phyloP scores from a whole-genome alignment of 768 basidiomycete species.

The Boletus barrowsii region DNA sequence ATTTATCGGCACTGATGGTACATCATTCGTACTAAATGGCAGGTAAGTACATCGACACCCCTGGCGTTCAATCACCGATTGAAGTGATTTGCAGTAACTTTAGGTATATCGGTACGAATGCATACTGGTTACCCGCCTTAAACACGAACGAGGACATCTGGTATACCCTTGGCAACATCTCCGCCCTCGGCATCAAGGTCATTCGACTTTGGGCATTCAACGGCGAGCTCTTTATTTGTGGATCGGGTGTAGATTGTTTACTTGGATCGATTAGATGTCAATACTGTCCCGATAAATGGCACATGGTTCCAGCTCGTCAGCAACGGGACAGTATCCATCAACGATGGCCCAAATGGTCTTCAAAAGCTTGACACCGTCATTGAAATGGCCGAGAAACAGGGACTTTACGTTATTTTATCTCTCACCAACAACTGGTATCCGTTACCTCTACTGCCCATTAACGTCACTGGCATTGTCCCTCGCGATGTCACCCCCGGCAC shows the following conservation, averaged over 20 bases:
- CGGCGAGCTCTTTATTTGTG: constrained; percentile 34
- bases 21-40: constrained; percentile 55
- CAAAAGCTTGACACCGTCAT: constrained; percentile 61
- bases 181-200: constrained; percentile 52
- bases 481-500: constrained; percentile 31
- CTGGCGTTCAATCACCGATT: constrained; percentile 13
- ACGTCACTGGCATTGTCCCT: constrained; percentile 3
- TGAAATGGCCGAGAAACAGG: constrained; percentile 50
- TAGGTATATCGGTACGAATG: constrained; percentile 54
- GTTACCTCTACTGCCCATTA: constrained; percentile 30
- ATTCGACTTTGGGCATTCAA: constrained; percentile 74
- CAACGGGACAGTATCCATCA: constrained; percentile 56
- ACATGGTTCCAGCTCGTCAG: constrained; percentile 61
- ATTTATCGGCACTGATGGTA: constrained; percentile 45
- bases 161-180: constrained; percentile 55
- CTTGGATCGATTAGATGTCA: constrained; percentile 41
- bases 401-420: constrained; percentile 50
- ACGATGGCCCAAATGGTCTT: constrained; percentile 58
- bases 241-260: constrained; percentile 5
- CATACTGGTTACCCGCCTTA: constrained; percentile 61
- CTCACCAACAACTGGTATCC: constrained; percentile 66
- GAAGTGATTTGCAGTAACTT: constrained; percentile 35
- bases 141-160: constrained; percentile 56
- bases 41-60: constrained; percentile 32
- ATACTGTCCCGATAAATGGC: constrained; percentile 49